phyloP scores from a whole-genome alignment of 2,329 filamentous ascomycete genomes.

The Diplodia mutila region DNA sequence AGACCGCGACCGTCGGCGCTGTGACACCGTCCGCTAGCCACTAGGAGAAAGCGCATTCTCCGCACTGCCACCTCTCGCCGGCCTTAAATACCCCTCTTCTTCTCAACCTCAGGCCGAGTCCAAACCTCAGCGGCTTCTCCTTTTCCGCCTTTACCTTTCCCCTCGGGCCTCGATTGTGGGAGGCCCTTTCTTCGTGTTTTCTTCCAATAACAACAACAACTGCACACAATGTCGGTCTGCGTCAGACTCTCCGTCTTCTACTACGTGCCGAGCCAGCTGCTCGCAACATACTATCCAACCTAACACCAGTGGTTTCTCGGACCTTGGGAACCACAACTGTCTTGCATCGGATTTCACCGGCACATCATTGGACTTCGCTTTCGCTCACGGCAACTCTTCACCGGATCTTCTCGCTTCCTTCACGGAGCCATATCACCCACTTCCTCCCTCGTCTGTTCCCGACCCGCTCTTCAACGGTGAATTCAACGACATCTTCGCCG shows the following conservation, averaged over 20 bases:
- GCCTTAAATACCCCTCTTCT: background rate
- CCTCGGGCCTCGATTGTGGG: conserved; percentile 9
- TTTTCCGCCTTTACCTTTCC: background rate
- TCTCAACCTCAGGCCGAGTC: background rate
- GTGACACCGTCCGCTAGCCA: background rate
- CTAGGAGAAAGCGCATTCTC: conserved; percentile 5
- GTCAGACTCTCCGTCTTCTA: background rate
- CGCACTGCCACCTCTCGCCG: background rate
- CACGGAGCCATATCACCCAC: background rate
- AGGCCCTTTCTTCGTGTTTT: conserved; percentile 17
- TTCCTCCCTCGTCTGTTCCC: background rate
- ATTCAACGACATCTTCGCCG: background rate
- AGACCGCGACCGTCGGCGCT: background rate
- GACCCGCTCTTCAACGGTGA: background rate
- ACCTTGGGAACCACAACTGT: conserved; percentile 2
- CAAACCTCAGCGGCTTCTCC: background rate
- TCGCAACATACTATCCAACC: background rate
- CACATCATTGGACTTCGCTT: conserved; percentile 6
- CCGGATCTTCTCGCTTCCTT: conserved; percentile 12
- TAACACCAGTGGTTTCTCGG: background rate
- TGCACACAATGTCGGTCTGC: background rate
- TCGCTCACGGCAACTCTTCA: conserved; percentile 6
- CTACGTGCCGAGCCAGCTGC: background rate
- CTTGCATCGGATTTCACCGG: conserved; percentile 5
- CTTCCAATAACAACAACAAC: background rate